Evolutionary conservation across 1,139 yeast genomes (phyloP).

Genomic region (Ogataea hybrid): DNA sequence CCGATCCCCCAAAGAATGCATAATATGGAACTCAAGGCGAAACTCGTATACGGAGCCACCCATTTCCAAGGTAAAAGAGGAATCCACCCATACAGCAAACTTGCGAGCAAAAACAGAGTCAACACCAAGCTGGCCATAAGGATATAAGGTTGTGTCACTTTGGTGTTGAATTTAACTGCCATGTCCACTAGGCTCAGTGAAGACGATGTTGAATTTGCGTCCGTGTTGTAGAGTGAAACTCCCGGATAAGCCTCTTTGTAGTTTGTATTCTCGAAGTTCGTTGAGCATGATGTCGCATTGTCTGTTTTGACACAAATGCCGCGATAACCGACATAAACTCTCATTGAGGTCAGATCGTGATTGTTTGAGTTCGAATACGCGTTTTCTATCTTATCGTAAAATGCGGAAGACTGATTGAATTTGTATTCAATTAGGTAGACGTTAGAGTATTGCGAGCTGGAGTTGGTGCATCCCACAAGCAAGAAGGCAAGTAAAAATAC

Average conservation of each 20-base stretch:
- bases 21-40: constrained; percentile 39
- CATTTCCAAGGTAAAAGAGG: constrained; percentile 49
- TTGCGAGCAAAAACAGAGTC: constrained; percentile 40
- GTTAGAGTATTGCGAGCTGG: constrained; percentile 41
- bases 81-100: constrained; percentile 42
- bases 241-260: constrained; percentile 28
- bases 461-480: constrained; percentile 49
- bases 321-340: constrained; percentile 49
- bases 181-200: constrained; percentile 41
- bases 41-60: constrained; percentile 34
- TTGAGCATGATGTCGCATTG: constrained; percentile 14
- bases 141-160: constrained; percentile 53
- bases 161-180: constrained; percentile 41
- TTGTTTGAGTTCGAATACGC: constrained; percentile 32
- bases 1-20: constrained; percentile 66
- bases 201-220: constrained; percentile 31
- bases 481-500: constrained; percentile 43
- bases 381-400: constrained; percentile 36
- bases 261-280: constrained; percentile 21
- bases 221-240: constrained; percentile 32
- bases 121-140: constrained; percentile 49
- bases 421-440: constrained; percentile 45
- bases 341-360: constrained; percentile 32
- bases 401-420: constrained; percentile 44
- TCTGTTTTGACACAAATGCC: constrained; percentile 44